Conservation (phyloP, 495 filamentous ascomycete species). For the Rusavskia elegans region DNA sequence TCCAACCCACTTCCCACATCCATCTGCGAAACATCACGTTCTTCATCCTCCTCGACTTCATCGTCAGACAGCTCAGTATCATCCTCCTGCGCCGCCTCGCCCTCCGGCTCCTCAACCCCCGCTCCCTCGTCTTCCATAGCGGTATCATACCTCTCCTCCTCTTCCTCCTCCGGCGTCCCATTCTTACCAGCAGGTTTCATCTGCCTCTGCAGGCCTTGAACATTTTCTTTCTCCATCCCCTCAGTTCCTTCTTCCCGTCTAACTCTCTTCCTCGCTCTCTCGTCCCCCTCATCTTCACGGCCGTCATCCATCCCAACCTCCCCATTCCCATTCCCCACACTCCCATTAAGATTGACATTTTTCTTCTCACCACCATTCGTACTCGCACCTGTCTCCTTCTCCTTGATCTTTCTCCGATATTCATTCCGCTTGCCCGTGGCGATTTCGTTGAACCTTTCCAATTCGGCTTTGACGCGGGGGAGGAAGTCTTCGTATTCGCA, state of each 20-base stretch:
- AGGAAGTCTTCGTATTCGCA: conserved; percentile 72
- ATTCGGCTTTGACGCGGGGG: conserved; percentile 40
- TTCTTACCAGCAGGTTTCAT: conserved; percentile 20
- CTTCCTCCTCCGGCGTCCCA: conserved; percentile 24
- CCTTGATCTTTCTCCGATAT: conserved; percentile 36
- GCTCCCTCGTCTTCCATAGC: conserved; percentile 18
- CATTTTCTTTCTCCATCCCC: conserved; percentile 14
- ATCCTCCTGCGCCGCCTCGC: conserved; percentile 13
- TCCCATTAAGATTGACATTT: conserved; percentile 35
- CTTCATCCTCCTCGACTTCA: conserved; percentile 13
- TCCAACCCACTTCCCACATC: conserved; percentile 2
- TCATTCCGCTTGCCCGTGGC: conserved; percentile 49
- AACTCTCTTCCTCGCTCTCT: conserved; percentile 25
- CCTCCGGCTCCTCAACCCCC: background rate
- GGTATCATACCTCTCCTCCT: conserved; percentile 17
- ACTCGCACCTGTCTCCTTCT: conserved; percentile 23
- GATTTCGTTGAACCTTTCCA: conserved; percentile 42
- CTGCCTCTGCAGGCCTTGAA: conserved; percentile 37
- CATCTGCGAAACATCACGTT: conserved; percentile 4
- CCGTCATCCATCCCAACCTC: conserved; percentile 25
- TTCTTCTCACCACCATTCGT: conserved; percentile 27
- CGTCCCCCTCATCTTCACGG: conserved; percentile 8
- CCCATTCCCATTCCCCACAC: conserved; percentile 27
- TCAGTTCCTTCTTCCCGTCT: conserved; percentile 27
- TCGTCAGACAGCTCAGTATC: conserved; percentile 23